Evolutionary conservation across 768 basidiomycete genomes (phyloP), one percentile per base, ranked within the genome.

Genomic region (Strobilomyces confusus): DNA sequence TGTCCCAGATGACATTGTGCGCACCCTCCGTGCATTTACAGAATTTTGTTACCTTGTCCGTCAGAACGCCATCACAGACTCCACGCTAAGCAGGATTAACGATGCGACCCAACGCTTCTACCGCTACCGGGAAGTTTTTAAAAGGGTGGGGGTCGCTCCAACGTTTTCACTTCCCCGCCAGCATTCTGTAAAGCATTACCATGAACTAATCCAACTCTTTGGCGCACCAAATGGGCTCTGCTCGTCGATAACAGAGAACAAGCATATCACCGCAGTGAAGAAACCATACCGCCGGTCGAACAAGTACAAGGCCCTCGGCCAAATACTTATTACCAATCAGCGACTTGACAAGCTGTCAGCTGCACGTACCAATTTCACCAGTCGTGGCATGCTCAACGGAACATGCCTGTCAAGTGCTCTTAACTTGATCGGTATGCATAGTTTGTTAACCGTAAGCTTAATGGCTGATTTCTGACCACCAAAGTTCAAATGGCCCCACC

Each of bases 251-350:
- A 51, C 13, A 0, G 52, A 48, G 20, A 42, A 40, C 8, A 43
- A 48, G 17, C 52, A 53, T 9, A 36, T 53, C 40, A 53, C 42
- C 15, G 52, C 41, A 2, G 26, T 53, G 3, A 53, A 53, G 9
- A 1, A 48, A 9, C 52, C 46, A 1, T 53, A 34, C 4, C 1
- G 25, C 1, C n/a, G 11, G 1, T 34, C 33, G 1, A 53, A 34
- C 14, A n/a, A 8, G 0, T 8, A 42, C n/a, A 23, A 48, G 0
- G 14, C 45, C 0, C 32, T 52, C 2, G 5, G 52, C 0, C 51
- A 52, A 13, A 46, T 52, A 33, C 19, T 52, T 0, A 0, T 32
- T 0, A 36, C 12, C 3, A 52, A 46, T 23, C 38, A 52, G 4
- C 13, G 13, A 2, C 11, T 47, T 0, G 15, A 47, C 23, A 52